Evolutionary conservation across 768 basidiomycete genomes (phyloP), one percentile per base, ranked within the genome.

Genomic region (Suillus bovinus): DNA sequence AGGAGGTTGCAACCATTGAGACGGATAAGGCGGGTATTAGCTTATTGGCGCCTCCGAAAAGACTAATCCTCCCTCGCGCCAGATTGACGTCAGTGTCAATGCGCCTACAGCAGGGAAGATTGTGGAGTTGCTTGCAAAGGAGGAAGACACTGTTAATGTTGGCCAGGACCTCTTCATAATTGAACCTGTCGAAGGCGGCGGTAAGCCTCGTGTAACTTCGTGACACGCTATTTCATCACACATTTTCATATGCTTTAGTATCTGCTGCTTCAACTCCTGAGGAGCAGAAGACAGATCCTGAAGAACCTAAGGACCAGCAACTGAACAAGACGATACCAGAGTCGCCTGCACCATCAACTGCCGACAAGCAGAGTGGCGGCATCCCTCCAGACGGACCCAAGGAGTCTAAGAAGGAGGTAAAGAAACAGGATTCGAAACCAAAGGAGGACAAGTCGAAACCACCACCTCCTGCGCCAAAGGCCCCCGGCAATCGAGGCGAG

Each of bases 31-130:
- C 94, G 64, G 59, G 80, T 62, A 54, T 36, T 42, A 38, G 16
- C 34, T 34, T 49, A 29, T 41, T 42, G 52, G 10, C 50, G 50
- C 38, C n/a, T 58, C 49, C 2, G 56, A 38, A 31, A 54, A 22
- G 24, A 53, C 50, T 56, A 52, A 67, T 56, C 57, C 60, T 61
- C 6, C 41, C 33, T 69, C 57, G 9, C 49, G 44, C 20, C 36
- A 98, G 95, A 98, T 99, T 70, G 96, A 99, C 73, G 94, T 99
- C 50, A 90, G 94, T 6, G 96, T 99, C 60, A 99, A 97, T 72
- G 93, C 96, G 16, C 91, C 96, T 9, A 79, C 84, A 67, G 84
- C 94, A 11, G 96, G 96, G 14, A 95, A 81, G 54, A 94, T 99
- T 67, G 84, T 88, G n/a, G 90, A 97, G 74, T 79, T 93, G 17